Evolutionary conservation across 306 rosid species (phyloP).

Genomic region (Macrotyloma uniflorum): DNA sequence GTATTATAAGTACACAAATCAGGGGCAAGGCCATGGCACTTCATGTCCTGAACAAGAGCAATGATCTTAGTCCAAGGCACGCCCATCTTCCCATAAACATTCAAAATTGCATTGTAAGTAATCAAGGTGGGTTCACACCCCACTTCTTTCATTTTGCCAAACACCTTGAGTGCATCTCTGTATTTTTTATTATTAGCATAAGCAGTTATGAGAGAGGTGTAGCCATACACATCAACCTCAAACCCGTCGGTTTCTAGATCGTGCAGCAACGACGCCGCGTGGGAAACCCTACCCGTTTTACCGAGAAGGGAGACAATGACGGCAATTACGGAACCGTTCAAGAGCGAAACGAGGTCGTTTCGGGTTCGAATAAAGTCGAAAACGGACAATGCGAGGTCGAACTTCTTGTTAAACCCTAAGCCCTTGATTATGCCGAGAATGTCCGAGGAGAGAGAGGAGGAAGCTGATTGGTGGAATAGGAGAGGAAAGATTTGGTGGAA

Average conservation of each 20-base stretch:
- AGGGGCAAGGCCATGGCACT: conserved; percentile 59
- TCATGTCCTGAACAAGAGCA: conserved; percentile 65
- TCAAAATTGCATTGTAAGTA: conserved; percentile 76
- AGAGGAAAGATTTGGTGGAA: conserved; percentile 41
- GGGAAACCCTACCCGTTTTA: conserved; percentile 62
- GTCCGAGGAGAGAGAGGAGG: conserved; percentile 49
- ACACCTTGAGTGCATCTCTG: conserved; percentile 69
- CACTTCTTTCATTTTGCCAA: conserved; percentile 65
- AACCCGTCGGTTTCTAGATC: conserved; percentile 59
- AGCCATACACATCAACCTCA: conserved; percentile 70
- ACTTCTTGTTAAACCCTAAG: conserved; percentile 61
- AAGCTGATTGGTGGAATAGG: conserved; percentile 17
- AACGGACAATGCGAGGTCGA: conserved; percentile 61
- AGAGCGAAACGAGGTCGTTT: conserved; percentile 43
- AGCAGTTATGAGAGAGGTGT: conserved; percentile 73
- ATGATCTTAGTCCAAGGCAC: conserved; percentile 79
- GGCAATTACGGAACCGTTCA: conserved; percentile 60
- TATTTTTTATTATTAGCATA: conserved; percentile 73
- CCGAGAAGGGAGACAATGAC: conserved; percentile 69
- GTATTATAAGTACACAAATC: conserved; percentile 84
- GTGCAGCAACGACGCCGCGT: conserved; percentile 58
- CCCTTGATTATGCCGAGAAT: conserved; percentile 65
- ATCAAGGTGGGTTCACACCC: conserved; percentile 73
- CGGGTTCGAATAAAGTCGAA: conserved; percentile 60
- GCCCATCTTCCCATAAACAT: conserved; percentile 88